Evolutionary conservation across 169 alveolate species (phyloP).

Genomic region (Plasmodium relictum): DNA sequence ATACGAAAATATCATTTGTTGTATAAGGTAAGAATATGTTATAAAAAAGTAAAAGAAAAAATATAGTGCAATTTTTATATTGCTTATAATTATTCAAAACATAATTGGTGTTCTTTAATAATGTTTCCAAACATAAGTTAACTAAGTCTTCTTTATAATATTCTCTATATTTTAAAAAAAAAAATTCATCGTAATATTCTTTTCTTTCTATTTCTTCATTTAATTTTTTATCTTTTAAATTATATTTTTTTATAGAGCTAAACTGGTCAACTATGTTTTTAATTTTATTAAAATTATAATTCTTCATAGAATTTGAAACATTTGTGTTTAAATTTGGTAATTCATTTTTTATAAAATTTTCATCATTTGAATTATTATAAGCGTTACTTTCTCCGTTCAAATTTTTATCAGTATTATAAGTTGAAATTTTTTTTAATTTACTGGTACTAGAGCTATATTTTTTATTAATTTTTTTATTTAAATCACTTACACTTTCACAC

Average conservation of each 20-base stretch:
- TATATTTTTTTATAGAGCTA: slow-evolving; percentile 15
- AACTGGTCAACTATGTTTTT: slow-evolving; percentile 50
- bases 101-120: slow-evolving; percentile 53
- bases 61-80: slow-evolving; percentile 59
- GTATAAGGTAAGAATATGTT: slow-evolving; percentile 67
- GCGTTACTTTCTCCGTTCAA: neutral
- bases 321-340: neutral
- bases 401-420: neutral
- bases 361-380: neutral
- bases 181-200: slow-evolving; percentile 66
- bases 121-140: slow-evolving; percentile 56
- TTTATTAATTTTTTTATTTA: neutral
- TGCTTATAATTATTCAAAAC: slow-evolving; percentile 72
- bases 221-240: slow-evolving; percentile 23
- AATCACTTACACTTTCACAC: neutral
- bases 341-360: slow-evolving; percentile 5
- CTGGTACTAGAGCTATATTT: too few species aligned
- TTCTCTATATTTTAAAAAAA: slow-evolving; percentile 62
- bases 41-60: slow-evolving; percentile 59
- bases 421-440: too few species aligned
- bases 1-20: slow-evolving; percentile 31
- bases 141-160: slow-evolving; percentile 71
- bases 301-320: neutral
- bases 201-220: slow-evolving; percentile 50
- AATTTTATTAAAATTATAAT: slow-evolving; percentile 17